Evolutionary conservation across 768 basidiomycete species (phyloP).

Genomic region (Suillus luteus): DNA sequence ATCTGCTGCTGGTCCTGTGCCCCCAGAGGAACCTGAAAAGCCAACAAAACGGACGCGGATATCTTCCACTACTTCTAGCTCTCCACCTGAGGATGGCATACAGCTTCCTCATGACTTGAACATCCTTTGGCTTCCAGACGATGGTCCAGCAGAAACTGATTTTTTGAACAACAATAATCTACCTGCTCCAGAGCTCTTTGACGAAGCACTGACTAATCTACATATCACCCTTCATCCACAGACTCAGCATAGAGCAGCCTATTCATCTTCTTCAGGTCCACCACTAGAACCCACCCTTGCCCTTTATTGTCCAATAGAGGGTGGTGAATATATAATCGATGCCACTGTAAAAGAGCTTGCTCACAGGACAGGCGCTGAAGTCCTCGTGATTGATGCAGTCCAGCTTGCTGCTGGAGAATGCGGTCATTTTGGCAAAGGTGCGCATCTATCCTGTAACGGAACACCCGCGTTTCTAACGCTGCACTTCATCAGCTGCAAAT

Average conservation of each 20-base stretch:
- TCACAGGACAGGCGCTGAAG: constrained; percentile 70
- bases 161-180: constrained; percentile 39
- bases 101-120: constrained; percentile 58
- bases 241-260: constrained; percentile 73
- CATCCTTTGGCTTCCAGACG: constrained; percentile 66
- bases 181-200: constrained; percentile 74
- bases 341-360: constrained; percentile 80
- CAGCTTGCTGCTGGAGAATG: constrained; percentile 88
- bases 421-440: constrained; percentile 83
- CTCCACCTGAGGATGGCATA: constrained; percentile 30
- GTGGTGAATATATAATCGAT: constrained; percentile 82
- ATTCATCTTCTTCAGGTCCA: constrained; percentile 52
- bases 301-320: constrained; percentile 79
- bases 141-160: constrained; percentile 23
- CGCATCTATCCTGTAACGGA: constrained; percentile 13
- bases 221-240: constrained; percentile 80
- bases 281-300: constrained; percentile 80
- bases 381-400: constrained; percentile 80
- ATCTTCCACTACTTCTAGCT: background rate
- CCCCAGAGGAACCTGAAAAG: constrained; percentile 10
- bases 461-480: background rate
- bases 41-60: constrained; percentile 7
- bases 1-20: constrained; percentile 2
- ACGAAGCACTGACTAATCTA: constrained; percentile 75
- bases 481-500: constrained; percentile 56